These are phyloP conservation scores for Ogataea salicorniae DNA, from an alignment of 805 yeast species.

Conservation along the genomic window DNA sequence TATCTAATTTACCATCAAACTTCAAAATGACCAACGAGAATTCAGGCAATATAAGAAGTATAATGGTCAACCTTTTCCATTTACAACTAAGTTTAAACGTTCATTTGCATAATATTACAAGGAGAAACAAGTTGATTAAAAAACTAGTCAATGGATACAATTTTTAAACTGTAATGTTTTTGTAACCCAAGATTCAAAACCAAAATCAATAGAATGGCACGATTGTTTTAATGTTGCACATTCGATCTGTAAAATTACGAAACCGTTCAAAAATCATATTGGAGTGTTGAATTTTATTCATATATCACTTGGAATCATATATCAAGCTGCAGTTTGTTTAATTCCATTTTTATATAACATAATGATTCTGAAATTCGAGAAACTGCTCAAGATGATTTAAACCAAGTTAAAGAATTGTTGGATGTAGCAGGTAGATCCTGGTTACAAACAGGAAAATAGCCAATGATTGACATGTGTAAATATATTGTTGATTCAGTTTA, in stretches of 20 bases:
- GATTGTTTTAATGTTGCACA: not conserved
- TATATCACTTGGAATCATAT: not conserved
- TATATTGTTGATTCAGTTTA: constrained; percentile 1
- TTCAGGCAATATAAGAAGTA: not conserved
- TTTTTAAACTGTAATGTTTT: not conserved
- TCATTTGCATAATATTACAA: not conserved
- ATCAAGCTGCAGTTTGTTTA: not conserved
- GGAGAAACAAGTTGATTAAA: not conserved
- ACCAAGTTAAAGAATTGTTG: not conserved
- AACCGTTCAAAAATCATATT: not conserved
- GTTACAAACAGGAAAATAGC: not conserved
- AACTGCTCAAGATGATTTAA: not conserved
- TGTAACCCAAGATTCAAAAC: not conserved
- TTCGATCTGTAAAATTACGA: not conserved
- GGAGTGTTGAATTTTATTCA: not conserved
- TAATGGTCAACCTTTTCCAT: constrained; percentile 1
- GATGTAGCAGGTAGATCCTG: not conserved
- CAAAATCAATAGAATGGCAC: not conserved
- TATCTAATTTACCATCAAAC: not conserved
- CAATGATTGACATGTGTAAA: not conserved
- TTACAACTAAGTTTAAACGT: not conserved
- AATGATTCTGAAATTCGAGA: not conserved
- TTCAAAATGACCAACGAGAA: not conserved
- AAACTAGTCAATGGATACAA: not conserved
- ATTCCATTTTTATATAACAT: constrained; percentile 2